Base-by-base conservation (phyloP, 495 filamentous ascomycete genomes). In the Cercophora samala region DNA sequence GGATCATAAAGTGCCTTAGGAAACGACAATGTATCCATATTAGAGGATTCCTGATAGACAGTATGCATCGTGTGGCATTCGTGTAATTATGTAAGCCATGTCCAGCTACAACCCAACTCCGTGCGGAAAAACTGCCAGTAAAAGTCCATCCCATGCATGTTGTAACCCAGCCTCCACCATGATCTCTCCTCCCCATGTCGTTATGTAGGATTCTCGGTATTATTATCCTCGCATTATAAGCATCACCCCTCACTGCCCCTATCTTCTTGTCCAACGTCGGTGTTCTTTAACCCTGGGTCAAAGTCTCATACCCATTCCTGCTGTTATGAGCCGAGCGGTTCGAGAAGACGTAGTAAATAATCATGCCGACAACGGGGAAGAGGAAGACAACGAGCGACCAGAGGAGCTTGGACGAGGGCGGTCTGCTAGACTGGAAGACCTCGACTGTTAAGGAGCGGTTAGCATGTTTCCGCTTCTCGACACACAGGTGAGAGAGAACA, bases 281-380 rank as follows among this genome's bases (percentile, higher is more conserved):
- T 2, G 2, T 46, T 9, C 37, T 18, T 56, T 56, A 24, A 13
- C 2, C 54, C 62, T 76, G 81, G 13, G 77, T 60, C 67, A 84
- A 71, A 11, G 78, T 60, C 75, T 84, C 81, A 63, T 84, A 83
- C 21, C 76, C 78, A 9, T 71, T 64, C 37, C 77, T 72, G 37
- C 66, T 71, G 68, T 76, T 80, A 69, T 82, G 79, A 25, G 79
- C 71, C 18, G 68, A 69, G n/a, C 82, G 80, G 76, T 84, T 82
- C 21, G 82, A 83, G 74, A 84, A 84, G 56, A 85, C 63, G 64
- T 70, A 85, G 76, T 85, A 85, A 69, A 83, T 70, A 72, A 82
- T 65, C 62, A 81, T 73, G 60, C 83, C 83, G 65, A 81, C 59
- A 60, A 85, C 71, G 15, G 83, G 83, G 74, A 84, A 81, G 51